Base-by-base conservation (phyloP, 164 flowering plant genomes). In the Euptelea pleiosperma region DNA sequence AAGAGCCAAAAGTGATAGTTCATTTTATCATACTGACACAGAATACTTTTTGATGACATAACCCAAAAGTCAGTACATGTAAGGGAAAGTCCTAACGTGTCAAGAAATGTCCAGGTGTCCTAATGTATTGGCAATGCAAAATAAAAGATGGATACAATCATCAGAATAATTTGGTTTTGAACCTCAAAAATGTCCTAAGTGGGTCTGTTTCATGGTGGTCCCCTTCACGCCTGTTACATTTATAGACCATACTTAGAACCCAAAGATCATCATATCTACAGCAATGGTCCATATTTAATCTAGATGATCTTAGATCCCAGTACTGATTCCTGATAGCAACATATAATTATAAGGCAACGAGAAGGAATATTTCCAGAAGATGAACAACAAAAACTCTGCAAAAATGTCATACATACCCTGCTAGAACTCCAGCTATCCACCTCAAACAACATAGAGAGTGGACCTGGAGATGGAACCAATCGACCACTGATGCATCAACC, bases 401-500 rank as follows among this genome's bases (percentile, higher is more conserved):
- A 30, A 39, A 12, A 52, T 34, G 55, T 18, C 21, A 55, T n/a
- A 62, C 91, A 59, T 86, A 93, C 97, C 91, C 80, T 74, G 82
- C 92, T 77, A 44, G 94, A 79, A 71, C 63, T 75, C 79, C 71
- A 90, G 80, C 96, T 93, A 11, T 90, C 97, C 73, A 71, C 83
- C 73, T 93, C 98, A 62, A 44, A 73, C 73, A 79, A 54, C 52
- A 71, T 71, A 60, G 94, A 84, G 60, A 75, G 79, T 60, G 90
- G 87, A 73, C 71, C 75, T 67, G 92, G 73, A 79, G 96, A 72
- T 52, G 80, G 67, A 71, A 78, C 60, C 99, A 96, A 93, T 61
- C 93, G 89, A 57, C 91, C 97, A 82, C 99, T 93, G 92, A 82
- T 80, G 88, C 86, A 92, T 80, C 83, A 84, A 85, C 79, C 86